A percentile compares a stretch with the other conserved stretches of the same genome.
These are phyloP conservation scores for Moesziomyces sp. DNA, from an alignment of 1,284 basidiomycete species.

Conservation along the genomic window DNA sequence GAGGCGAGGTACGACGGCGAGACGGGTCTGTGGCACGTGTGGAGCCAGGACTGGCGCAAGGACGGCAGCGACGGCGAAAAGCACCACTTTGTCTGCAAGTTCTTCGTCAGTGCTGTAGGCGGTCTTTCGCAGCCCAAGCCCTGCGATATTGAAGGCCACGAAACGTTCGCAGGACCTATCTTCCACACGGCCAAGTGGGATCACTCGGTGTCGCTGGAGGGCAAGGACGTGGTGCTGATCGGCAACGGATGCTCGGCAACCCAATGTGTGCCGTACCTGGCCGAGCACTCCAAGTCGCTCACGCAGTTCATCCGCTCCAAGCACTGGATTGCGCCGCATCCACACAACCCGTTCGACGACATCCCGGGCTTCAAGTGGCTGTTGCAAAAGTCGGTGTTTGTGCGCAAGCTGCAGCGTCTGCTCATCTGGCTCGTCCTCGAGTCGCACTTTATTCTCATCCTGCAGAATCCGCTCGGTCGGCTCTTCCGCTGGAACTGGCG, in stretches of 20 bases:
- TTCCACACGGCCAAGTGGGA: constrained; percentile 69
- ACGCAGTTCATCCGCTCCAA: constrained; percentile 64
- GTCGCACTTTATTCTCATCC: constrained; percentile 53
- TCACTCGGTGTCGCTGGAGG: constrained; percentile 59
- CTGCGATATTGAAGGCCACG: constrained; percentile 58
- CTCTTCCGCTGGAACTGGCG: constrained; percentile 49
- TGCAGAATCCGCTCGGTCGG: constrained; percentile 43
- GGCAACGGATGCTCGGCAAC: constrained; percentile 65
- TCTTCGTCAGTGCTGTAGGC: constrained; percentile 61
- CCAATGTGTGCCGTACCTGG: constrained; percentile 58
- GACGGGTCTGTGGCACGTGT: constrained; percentile 63
- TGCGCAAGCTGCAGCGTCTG: constrained; percentile 49
- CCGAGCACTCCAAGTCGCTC: constrained; percentile 49
- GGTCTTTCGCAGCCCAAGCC: constrained; percentile 62
- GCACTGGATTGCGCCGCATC: constrained; percentile 60
- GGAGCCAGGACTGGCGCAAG: constrained; percentile 35
- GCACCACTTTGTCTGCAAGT: constrained; percentile 62
- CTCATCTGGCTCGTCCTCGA: constrained; percentile 61
- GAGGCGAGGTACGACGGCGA: constrained; percentile 57
- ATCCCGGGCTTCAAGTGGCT: constrained; percentile 60
- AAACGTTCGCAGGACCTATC: constrained; percentile 60
- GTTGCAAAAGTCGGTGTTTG: constrained; percentile 39
- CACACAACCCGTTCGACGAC: constrained; percentile 46
- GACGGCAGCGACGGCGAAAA: constrained; percentile 7
- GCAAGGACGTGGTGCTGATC: constrained; percentile 67